phyloP scores from a whole-genome alignment of 2,329 filamentous ascomycete species.

The Beauveria australis region DNA sequence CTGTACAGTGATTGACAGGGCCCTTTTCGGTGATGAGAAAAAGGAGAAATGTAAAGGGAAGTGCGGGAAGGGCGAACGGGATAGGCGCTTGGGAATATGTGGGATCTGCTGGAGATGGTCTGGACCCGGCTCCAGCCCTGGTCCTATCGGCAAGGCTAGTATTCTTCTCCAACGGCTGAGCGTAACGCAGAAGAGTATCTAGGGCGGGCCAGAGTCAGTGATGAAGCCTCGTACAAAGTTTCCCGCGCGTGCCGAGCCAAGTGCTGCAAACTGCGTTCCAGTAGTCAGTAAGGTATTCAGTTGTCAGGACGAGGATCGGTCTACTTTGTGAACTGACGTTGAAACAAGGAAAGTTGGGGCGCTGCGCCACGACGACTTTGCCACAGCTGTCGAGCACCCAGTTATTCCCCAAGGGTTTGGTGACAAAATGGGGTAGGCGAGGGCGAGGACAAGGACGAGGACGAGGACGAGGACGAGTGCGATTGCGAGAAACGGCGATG shows the following conservation, averaged over 20 bases:
- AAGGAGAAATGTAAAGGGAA: not conserved
- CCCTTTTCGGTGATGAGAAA: not conserved
- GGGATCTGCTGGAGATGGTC: slow-evolving; percentile 6
- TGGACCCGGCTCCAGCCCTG: not conserved
- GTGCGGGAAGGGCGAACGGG: slow-evolving; percentile 3
- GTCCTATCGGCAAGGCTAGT: not conserved
- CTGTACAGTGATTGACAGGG: not conserved
- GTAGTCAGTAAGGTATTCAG: not conserved
- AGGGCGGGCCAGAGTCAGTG: not conserved
- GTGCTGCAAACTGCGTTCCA: not conserved
- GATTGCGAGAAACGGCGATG: not conserved
- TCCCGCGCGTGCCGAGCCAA: not conserved
- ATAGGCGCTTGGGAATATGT: slow-evolving; percentile 1
- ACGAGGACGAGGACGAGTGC: no score
- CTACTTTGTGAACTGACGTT: not conserved
- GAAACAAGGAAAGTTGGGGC: not conserved
- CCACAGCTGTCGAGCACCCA: not conserved
- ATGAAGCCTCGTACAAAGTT: not conserved
- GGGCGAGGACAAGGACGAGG: not conserved
- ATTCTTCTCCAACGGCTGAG: not conserved
- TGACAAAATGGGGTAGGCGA: not conserved
- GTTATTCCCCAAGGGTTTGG: not conserved
- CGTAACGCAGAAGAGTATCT: not conserved
- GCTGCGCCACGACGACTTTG: slow-evolving; percentile 1
- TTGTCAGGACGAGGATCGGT: not conserved